Base-by-base conservation (phyloP, 2,329 filamentous ascomycete genomes). In the Clarireedia hainanense region DNA sequence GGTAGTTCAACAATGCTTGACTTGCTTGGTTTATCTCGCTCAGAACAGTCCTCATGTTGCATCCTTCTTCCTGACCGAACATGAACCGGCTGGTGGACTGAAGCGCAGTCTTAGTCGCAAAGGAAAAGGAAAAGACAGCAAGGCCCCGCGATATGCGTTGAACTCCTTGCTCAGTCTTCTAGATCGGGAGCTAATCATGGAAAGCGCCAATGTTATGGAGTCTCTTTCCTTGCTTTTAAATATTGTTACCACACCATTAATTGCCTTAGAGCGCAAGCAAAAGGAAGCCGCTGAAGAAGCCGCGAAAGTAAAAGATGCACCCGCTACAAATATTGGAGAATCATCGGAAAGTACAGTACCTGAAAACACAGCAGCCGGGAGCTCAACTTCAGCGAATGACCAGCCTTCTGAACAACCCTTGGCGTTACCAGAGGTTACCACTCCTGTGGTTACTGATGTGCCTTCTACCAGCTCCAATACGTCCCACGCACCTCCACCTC, bases 171-270 rank as follows among this genome's bases (percentile, higher is more conserved):
- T 99, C 47, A 86, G 84, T 59, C 79, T 99, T 5, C 79, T 99
- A 23, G 94, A 97, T 68, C 88, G 94, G n/a, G 89, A 91, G 61
- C 77, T 97, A 59, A 91, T 99, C 61, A 95, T 96, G 74, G 94
- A 99, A 72, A 99, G 91, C 72, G 91, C 92, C n/a, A 80, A 85
- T 6, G 92, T 96, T 56, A 97, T 99, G 91, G 92, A 96, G 64
- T 86, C 91, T 60, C 79, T 99, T 26, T 94, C 94, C 2, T 85
- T 86, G 61, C 76, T 99, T 30, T 79, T 99, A 26, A 92, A 90
- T 69, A 86, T 88, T 61, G 90, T 97, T 55, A 99, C 94, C 0
- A 79, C 87, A 56, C 94, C 94, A 10, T 78, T 99, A 26, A 88
- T 89, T 60, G 83, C 86, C 34, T 76, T 95, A 24, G 84, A 95